Base-by-base conservation (phyloP, 108 stramenopile species). In the Cylindrotheca fusiformis region DNA sequence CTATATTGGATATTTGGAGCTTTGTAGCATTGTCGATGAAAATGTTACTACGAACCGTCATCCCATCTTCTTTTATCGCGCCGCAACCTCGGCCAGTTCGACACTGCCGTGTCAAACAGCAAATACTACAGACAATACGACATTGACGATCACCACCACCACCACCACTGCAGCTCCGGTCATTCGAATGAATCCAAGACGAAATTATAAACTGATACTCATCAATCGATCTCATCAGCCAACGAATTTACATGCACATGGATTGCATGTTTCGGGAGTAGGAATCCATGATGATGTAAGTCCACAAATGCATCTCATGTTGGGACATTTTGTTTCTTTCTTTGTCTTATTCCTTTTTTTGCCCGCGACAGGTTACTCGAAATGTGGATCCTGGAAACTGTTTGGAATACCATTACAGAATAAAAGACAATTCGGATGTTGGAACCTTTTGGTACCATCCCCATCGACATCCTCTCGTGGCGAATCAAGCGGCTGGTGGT, bases 361-460 rank as follows among this genome's bases (percentile, higher is more conserved):
- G 17, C 50, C 20, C 19, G 10, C 41, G 72, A 44, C 67, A 72
- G 31, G 29, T 65, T 36, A 63, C 70, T 4, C 64, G 74, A 14
- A 27, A 49, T 28, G 67, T 60, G 5, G 48, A 55, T 12, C 53
- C 65, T 31, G 78, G 71, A 23, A n/a, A 67, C 0, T 72, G 71
- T 51, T 31, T 79, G 25, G 48, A 41, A 8, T 79, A 75, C 50
- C 29, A 68, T 32, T 68, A 68, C 20, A 20, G 33, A 17, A 59
- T 68, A 2, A 2, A 45, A 5, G 58, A 68, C 32, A 55, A 68
- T 31, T 56, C 67, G 22, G 67, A 68, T 32, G 74, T 62, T 0
- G 78, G 78, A 14, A 71, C 74, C 2, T 71, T 62, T 55, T 67
- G 68, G 69, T 75, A 75, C 32, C 78, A 79, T 41, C 32, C 78